Percentiles rank a stretch among this genome's conserved stretches.
These are phyloP conservation scores for Holtermanniella nyarrowii DNA, from an alignment of 768 basidiomycete species.

Conservation along the genomic window DNA sequence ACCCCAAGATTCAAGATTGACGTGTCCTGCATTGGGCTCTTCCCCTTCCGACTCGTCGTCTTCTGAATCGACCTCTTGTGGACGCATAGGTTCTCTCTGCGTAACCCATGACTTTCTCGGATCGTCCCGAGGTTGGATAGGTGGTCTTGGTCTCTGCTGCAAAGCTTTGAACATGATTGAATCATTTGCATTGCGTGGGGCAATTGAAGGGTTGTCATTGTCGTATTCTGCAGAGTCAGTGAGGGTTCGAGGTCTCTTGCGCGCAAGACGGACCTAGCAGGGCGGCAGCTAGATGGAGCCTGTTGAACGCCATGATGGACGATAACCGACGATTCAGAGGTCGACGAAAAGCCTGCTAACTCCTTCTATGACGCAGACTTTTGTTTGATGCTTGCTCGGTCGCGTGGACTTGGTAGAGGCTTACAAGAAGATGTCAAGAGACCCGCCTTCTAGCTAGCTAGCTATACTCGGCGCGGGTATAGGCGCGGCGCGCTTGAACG, in stretches of 20 bases:
- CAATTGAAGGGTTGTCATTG: neutral
- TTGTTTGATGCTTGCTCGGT: too few relatives aligned
- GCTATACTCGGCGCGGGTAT: too few relatives aligned
- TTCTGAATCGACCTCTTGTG: neutral
- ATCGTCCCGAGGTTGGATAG: neutral
- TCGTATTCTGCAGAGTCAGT: neutral
- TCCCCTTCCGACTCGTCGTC: too few relatives aligned
- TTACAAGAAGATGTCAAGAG: too few relatives aligned
- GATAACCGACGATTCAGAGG: too few relatives aligned
- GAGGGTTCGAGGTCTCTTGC: too few relatives aligned
- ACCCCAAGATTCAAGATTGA: neutral
- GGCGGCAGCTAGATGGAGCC: neutral
- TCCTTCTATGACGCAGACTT: too few relatives aligned
- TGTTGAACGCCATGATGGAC: neutral
- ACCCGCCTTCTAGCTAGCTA: too few relatives aligned
- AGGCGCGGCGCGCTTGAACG: too few relatives aligned
- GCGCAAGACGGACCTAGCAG: neutral
- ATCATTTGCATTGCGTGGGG: neutral
- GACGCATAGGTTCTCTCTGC: neutral
- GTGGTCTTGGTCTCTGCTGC: neutral
- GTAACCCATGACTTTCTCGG: neutral
- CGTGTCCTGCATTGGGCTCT: neutral
- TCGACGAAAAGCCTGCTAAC: too few relatives aligned
- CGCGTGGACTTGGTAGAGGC: too few relatives aligned
- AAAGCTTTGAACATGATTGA: neutral